Conservation (phyloP, 495 filamentous ascomycete genomes). For the Trichoderma erinaceum region DNA sequence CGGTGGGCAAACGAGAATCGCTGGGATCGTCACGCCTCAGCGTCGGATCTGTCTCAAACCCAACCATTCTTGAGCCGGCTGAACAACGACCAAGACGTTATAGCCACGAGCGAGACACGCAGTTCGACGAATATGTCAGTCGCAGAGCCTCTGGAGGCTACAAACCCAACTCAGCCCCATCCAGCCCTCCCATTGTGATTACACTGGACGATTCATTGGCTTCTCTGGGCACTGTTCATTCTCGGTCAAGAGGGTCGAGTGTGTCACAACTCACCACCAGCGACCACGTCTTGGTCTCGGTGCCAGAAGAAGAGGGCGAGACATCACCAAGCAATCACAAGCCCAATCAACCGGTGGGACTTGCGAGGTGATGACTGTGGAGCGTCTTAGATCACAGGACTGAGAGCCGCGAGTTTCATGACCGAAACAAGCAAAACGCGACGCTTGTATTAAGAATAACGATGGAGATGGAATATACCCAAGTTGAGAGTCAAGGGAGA, state of each 20-base stretch:
- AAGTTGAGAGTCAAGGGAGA: background rate
- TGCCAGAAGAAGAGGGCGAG: constrained; percentile 14
- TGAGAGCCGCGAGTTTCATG: background rate
- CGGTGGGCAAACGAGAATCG: background rate
- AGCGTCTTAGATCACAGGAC: background rate
- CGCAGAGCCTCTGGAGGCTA: constrained; percentile 21
- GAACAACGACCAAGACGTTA: constrained; percentile 27
- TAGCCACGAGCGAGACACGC: constrained; percentile 30
- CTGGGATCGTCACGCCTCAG: constrained; percentile 12
- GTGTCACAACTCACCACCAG: background rate
- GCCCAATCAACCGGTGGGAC: background rate
- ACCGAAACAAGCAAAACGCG: background rate
- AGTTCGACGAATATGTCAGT: constrained; percentile 29
- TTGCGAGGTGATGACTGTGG: background rate
- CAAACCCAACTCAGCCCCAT: constrained; percentile 24
- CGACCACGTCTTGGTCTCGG: constrained; percentile 15
- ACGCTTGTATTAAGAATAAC: background rate
- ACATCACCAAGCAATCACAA: background rate
- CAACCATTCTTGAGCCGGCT: background rate
- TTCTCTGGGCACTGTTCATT: background rate
- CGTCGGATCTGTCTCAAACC: background rate
- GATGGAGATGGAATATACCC: background rate
- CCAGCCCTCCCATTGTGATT: constrained; percentile 19
- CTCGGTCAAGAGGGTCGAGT: background rate
- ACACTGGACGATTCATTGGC: constrained; percentile 23